A percentile compares a stretch with the other conserved stretches of the same genome.
These are phyloP conservation scores for Podospora pseudoanserina DNA, from an alignment of 495 filamentous ascomycete genomes.

Conservation along the genomic window DNA sequence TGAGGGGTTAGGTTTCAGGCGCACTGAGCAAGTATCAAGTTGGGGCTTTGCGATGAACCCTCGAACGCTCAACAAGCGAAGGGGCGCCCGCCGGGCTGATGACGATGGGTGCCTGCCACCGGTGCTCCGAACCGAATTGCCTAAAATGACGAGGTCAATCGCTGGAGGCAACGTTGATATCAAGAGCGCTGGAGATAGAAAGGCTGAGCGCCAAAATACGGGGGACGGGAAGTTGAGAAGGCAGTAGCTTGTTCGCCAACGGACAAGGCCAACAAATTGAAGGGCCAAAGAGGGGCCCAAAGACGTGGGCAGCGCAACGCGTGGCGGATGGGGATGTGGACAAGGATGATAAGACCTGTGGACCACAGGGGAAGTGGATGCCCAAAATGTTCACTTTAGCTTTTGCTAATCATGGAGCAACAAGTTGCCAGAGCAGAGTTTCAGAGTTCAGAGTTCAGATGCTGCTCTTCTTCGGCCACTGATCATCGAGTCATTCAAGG, in stretches of 20 bases:
- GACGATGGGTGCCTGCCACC: neutral
- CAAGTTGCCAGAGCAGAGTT: too few relatives aligned
- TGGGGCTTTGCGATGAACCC: neutral
- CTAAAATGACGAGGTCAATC: neutral
- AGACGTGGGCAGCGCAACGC: slow-evolving; percentile 12
- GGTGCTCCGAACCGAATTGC: neutral
- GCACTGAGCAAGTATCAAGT: neutral
- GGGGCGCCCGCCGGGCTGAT: neutral
- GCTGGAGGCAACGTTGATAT: neutral
- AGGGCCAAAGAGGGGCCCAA: slow-evolving; percentile 15
- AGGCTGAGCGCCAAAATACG: neutral
- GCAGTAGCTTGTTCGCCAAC: neutral
- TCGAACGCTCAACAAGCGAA: neutral
- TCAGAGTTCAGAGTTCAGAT: too few relatives aligned
- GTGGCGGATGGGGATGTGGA: slow-evolving; percentile 1
- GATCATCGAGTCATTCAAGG: neutral
- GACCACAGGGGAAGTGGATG: neutral
- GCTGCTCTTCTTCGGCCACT: neutral
- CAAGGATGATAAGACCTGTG: neutral
- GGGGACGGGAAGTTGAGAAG: neutral
- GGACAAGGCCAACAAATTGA: slow-evolving; percentile 17
- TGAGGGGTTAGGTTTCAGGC: slow-evolving; percentile 9
- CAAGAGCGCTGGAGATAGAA: neutral
- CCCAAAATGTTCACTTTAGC: neutral
- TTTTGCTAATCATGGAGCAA: neutral